Conservation (phyloP, 164 flowering plant species). For the Magnolia officinalis region DNA sequence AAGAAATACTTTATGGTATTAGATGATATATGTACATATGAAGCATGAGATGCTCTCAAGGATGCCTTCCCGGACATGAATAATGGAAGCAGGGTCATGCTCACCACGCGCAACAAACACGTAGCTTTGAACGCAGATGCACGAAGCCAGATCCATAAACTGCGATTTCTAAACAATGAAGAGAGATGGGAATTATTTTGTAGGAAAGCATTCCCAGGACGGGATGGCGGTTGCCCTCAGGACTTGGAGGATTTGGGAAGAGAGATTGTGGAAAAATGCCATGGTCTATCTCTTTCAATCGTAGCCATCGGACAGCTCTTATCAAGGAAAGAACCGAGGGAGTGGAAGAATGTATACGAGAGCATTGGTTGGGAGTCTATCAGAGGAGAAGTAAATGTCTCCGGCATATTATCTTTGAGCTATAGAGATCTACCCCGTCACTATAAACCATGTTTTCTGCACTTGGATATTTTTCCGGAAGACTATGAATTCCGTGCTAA, state of each 20-base stretch:
- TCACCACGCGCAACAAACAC: background rate
- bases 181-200: background rate
- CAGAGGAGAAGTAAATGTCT: background rate
- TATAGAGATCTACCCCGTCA: slow-evolving; percentile 13
- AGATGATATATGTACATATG: background rate
- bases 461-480: slow-evolving; percentile 1
- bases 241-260: background rate
- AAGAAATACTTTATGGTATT: background rate
- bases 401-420: slow-evolving; percentile 2
- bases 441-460: slow-evolving; percentile 11
- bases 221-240: background rate
- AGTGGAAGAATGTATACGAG: background rate
- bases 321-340: background rate
- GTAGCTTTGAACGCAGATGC: background rate
- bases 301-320: slow-evolving; percentile 8
- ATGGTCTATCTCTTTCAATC: slow-evolving; percentile 16
- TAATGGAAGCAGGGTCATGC: background rate
- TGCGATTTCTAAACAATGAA: background rate
- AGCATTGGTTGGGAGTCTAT: background rate
- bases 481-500: background rate
- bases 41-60: background rate
- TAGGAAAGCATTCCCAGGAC: background rate
- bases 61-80: background rate
- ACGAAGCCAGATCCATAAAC: background rate
- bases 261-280: background rate